Conservation (phyloP, 2,329 filamentous ascomycete species). For the Rhynchosporium graminicola region DNA sequence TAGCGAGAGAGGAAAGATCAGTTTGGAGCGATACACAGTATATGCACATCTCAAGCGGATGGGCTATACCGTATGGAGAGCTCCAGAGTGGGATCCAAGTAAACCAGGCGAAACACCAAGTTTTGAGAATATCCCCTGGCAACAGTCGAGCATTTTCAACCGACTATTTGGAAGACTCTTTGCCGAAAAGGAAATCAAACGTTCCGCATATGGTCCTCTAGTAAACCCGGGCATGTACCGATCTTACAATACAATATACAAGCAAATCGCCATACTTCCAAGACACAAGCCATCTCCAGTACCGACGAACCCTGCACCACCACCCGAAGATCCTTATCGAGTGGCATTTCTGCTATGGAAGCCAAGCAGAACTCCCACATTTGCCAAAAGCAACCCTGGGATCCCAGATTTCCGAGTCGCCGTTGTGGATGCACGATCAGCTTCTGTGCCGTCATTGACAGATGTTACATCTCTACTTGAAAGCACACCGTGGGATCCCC, state of each 20-base stretch:
- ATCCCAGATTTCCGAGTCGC: conserved; percentile 82
- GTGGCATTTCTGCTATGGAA: conserved; percentile 85
- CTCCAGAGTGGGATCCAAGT: conserved; percentile 52
- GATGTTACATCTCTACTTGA: conserved; percentile 73
- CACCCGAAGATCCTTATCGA: conserved; percentile 57
- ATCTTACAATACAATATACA: conserved; percentile 71
- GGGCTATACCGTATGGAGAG: conserved; percentile 80
- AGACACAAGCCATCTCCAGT: conserved; percentile 60
- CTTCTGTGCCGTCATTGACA: conserved; percentile 69
- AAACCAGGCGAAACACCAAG: conserved; percentile 25
- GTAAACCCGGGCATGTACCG: conserved; percentile 65
- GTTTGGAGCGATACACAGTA: conserved; percentile 82
- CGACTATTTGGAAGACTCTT: conserved; percentile 40
- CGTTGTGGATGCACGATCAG: conserved; percentile 74
- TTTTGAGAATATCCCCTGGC: conserved; percentile 15
- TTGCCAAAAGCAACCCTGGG: conserved; percentile 78
- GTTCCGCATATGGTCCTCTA: conserved; percentile 53
- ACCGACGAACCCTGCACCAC: conserved; percentile 40
- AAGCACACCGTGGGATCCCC: conserved; percentile 70
- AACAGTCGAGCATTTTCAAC: conserved; percentile 34
- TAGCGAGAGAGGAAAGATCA: conserved; percentile 58
- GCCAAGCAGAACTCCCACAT: conserved; percentile 56
- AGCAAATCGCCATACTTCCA: conserved; percentile 71
- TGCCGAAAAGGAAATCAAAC: conserved; percentile 28
- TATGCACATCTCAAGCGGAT: conserved; percentile 80